A percentile compares a stretch with the other conserved stretches of the same genome.
phyloP scores from a whole-genome alignment of 371 early-diverging fungal genomes.

The Smittium culicis region DNA sequence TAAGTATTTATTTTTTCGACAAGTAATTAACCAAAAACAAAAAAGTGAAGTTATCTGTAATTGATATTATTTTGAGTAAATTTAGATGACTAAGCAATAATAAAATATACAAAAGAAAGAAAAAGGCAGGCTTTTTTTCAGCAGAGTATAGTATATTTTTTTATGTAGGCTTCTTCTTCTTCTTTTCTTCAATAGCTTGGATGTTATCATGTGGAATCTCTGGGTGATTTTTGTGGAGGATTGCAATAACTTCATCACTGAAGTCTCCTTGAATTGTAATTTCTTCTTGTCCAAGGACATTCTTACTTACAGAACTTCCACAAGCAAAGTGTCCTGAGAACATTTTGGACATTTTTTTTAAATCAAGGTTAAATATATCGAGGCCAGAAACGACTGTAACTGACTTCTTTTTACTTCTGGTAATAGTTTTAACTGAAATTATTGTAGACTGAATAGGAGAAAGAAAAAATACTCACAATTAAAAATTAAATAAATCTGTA shows the following conservation, averaged over 20 bases:
- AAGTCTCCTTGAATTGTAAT: constrained; percentile 90
- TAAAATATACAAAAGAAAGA: too few species aligned
- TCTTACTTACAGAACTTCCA: constrained; percentile 81
- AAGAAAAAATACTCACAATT: too few species aligned
- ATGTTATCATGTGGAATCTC: constrained; percentile 13
- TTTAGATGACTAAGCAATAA: too few species aligned
- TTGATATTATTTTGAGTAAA: too few species aligned
- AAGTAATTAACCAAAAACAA: too few species aligned
- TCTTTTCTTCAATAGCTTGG: constrained; percentile 18
- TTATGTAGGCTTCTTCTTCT: constrained; percentile 20
- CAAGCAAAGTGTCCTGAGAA: constrained; percentile 80
- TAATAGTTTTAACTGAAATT: constrained; percentile 63
- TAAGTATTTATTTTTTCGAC: too few species aligned
- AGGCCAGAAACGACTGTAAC: constrained; percentile 36
- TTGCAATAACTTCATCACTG: constrained; percentile 51
- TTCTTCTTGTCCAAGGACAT: constrained; percentile 69
- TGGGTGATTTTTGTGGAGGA: constrained; percentile 13
- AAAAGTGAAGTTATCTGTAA: too few species aligned
- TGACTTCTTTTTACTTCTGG: constrained; percentile 81
- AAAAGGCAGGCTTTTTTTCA: too few species aligned
- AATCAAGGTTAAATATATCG: constrained; percentile 48
- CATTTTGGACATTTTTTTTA: constrained; percentile 86
- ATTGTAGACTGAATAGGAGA: constrained; percentile 24
- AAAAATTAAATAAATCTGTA: too few species aligned
- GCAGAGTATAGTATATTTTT: too few species aligned